Percentiles rank a stretch among this genome's conserved stretches.
Conservation (phyloP, 352 stramenopile species). For the Thraustochytrium striatum region DNA sequence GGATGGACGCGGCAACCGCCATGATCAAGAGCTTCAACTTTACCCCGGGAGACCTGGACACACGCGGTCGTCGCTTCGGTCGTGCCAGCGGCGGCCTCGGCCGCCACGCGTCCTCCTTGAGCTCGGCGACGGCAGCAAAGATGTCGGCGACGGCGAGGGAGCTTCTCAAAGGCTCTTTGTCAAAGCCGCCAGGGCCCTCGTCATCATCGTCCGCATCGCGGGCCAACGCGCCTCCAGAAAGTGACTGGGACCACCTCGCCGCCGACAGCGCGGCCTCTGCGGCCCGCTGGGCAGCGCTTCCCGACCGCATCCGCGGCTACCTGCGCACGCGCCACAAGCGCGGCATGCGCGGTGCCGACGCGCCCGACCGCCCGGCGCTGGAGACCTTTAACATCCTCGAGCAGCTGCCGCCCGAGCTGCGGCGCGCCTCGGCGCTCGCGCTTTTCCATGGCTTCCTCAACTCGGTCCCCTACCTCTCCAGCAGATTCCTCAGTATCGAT, state of each 20-base stretch:
- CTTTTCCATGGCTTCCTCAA: conserved; percentile 43
- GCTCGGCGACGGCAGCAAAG: no score
- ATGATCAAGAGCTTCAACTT: conserved; percentile 56
- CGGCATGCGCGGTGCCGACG: background rate
- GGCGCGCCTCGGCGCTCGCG: background rate
- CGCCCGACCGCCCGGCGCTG: background rate
- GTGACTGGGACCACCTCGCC: conserved; percentile 5
- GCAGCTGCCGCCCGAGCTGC: conserved; percentile 1
- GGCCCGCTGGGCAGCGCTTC: no score
- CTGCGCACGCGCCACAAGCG: conserved; percentile 16
- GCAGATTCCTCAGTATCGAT: conserved; percentile 51
- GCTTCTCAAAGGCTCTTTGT: background rate
- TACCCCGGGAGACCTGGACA: no score
- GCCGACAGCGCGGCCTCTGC: conserved; percentile 48
- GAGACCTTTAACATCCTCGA: conserved; percentile 37
- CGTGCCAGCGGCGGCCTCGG: no score
- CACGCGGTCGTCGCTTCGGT: no score
- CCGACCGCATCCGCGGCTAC: conserved; percentile 52
- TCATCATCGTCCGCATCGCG: conserved; percentile 23
- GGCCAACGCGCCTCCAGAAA: background rate
- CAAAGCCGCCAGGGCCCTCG: background rate
- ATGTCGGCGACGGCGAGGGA: background rate
- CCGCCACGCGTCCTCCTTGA: no score
- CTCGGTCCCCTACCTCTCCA: conserved; percentile 57
- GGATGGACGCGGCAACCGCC: conserved; percentile 54